Percentiles rank a stretch among this genome's conserved stretches.
Evolutionary conservation across 1,284 basidiomycete species (phyloP).

Genomic region (Rhizoctonia solani): DNA sequence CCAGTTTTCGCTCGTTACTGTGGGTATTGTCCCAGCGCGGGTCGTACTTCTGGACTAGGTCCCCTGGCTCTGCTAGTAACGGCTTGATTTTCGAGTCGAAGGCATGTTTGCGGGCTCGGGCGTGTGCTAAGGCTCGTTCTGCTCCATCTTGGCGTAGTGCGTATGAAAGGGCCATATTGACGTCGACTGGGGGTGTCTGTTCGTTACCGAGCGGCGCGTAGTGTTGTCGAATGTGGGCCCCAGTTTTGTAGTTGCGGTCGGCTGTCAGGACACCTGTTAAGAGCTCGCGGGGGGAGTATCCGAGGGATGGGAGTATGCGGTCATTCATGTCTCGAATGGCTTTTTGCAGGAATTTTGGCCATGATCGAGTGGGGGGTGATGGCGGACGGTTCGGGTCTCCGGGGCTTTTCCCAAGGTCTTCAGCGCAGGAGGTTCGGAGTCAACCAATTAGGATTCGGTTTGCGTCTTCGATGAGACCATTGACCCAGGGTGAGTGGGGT

Average conservation of each 20-base stretch:
- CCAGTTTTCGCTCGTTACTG: slow-evolving; percentile 34
- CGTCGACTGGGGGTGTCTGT: not conserved
- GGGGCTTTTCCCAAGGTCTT: slow-evolving; percentile 43
- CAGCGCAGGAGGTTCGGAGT: slow-evolving; percentile 45
- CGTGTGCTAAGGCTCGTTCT: slow-evolving; percentile 24
- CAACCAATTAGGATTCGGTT: slow-evolving; percentile 45
- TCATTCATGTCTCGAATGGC: slow-evolving; percentile 37
- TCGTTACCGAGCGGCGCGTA: not conserved
- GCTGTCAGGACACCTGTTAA: slow-evolving; percentile 30
- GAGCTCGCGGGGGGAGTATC: slow-evolving; percentile 38
- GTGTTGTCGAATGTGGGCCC: not conserved
- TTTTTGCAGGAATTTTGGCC: slow-evolving; percentile 37
- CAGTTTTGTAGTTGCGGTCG: not conserved
- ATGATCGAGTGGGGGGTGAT: slow-evolving; percentile 11
- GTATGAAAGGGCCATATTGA: slow-evolving; percentile 36
- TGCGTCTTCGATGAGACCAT: slow-evolving; percentile 47
- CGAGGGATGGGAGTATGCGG: slow-evolving; percentile 33
- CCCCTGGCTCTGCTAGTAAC: slow-evolving; percentile 8
- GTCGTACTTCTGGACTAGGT: slow-evolving; percentile 37
- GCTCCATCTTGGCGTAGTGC: slow-evolving; percentile 18
- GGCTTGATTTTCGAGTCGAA: slow-evolving; percentile 28
- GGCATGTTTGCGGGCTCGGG: slow-evolving; percentile 1
- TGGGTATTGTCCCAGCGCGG: slow-evolving; percentile 21
- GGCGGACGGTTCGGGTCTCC: not conserved
- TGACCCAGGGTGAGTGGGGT: slow-evolving; percentile 51